Percentiles rank a stretch among this genome's conserved stretches.
Conservation (phyloP, 2,329 filamentous ascomycete genomes). For the Diplodia sapinea region DNA sequence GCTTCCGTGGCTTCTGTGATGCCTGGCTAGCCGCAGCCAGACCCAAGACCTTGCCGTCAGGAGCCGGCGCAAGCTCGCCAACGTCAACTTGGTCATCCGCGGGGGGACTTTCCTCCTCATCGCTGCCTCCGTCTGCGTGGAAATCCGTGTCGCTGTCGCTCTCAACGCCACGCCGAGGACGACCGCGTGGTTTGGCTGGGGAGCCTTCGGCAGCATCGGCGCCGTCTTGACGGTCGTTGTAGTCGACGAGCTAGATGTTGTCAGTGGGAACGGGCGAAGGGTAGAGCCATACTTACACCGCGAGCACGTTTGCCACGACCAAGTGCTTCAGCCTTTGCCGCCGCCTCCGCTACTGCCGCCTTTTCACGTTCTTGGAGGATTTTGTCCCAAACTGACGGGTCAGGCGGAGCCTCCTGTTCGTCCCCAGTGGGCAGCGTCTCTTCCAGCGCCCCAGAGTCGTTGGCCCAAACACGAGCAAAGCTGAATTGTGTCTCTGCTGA, state of each 20-base stretch:
- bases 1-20: not conserved
- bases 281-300: slow-evolving; percentile 50
- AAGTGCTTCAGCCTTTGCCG: slow-evolving; percentile 72
- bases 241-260: slow-evolving; percentile 51
- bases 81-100: slow-evolving; percentile 1
- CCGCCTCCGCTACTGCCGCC: slow-evolving; percentile 74
- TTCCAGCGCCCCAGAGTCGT: slow-evolving; percentile 72
- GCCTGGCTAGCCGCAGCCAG: slow-evolving; percentile 8
- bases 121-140: slow-evolving; percentile 48
- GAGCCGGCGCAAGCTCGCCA: not conserved
- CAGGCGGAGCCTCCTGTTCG: slow-evolving; percentile 61
- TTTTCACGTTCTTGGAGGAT: slow-evolving; percentile 84
- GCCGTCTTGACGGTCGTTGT: slow-evolving; percentile 45
- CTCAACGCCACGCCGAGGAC: slow-evolving; percentile 40
- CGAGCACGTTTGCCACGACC: slow-evolving; percentile 83
- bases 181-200: slow-evolving; percentile 43
- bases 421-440: slow-evolving; percentile 64
- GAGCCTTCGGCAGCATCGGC: slow-evolving; percentile 35
- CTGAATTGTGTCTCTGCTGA: slow-evolving; percentile 82
- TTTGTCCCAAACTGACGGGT: slow-evolving; percentile 82
- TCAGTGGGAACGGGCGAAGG: slow-evolving; percentile 33
- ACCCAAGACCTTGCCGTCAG: not conserved
- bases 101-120: slow-evolving; percentile 39
- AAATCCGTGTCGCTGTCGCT: slow-evolving; percentile 58
- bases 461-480: slow-evolving; percentile 90